Conservation (phyloP, 768 basidiomycete genomes). For the Nidularia pulvinata region DNA sequence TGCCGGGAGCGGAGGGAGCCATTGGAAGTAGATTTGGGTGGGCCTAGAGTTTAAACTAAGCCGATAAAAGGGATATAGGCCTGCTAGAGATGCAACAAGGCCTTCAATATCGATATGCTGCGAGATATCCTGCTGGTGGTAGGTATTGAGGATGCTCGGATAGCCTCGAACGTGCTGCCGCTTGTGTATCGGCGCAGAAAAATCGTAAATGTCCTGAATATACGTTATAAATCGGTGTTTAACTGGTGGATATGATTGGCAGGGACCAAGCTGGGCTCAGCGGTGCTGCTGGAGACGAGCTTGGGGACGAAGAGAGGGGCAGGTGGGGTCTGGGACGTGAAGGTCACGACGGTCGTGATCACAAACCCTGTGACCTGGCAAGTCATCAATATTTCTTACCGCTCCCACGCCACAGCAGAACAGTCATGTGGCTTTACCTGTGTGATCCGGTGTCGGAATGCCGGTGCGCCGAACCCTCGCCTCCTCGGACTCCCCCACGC, state of each 20-base stretch:
- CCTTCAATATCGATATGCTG: not conserved
- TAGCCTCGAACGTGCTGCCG: too few species aligned
- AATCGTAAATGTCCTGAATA: too few species aligned
- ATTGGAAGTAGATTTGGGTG: conserved; percentile 13
- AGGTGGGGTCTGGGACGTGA: conserved; percentile 32
- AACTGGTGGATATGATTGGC: not conserved
- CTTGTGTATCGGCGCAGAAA: too few species aligned
- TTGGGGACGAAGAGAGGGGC: conserved; percentile 16
- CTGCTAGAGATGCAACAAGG: not conserved
- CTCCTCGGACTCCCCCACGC: not conserved
- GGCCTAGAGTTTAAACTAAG: not conserved
- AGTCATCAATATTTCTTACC: conserved; percentile 26
- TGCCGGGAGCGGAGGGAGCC: conserved; percentile 32
- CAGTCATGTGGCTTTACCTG: conserved; percentile 4
- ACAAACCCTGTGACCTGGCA: conserved; percentile 38
- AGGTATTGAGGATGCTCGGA: too few species aligned
- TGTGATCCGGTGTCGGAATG: not conserved
- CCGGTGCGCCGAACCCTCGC: not conserved
- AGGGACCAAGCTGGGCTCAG: not conserved
- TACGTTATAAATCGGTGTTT: too few species aligned
- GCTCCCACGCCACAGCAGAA: conserved; percentile 27
- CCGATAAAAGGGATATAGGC: not conserved
- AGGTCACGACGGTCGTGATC: conserved; percentile 40
- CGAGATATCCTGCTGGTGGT: too few species aligned
- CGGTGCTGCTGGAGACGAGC: conserved; percentile 7